Percentiles rank a stretch among this genome's conserved stretches.
Evolutionary conservation across 106 monocot genomes (phyloP).

Genomic region (Dioscorea zingiberensis): DNA sequence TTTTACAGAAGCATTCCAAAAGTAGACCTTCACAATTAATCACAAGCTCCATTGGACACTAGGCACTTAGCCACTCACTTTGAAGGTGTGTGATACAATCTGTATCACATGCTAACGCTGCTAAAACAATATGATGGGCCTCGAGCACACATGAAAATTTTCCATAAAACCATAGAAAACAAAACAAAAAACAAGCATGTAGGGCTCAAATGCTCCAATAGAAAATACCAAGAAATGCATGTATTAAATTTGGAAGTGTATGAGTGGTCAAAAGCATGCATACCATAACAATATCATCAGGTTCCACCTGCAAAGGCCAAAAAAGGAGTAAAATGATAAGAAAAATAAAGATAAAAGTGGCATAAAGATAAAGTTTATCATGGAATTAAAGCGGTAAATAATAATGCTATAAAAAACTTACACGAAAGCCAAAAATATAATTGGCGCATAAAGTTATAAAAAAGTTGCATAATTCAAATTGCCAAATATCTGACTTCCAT

Average conservation of each 20-base stretch:
- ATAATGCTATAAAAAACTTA: too few relatives aligned
- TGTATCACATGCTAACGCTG: too few relatives aligned
- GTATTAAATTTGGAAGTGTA: background rate
- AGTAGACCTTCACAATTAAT: too few relatives aligned
- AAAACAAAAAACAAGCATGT: background rate
- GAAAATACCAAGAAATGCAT: background rate
- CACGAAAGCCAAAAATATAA: background rate
- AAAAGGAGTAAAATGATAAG: background rate
- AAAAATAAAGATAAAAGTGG: too few relatives aligned
- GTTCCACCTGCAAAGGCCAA: constrained; percentile 79
- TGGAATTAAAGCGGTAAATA: too few relatives aligned
- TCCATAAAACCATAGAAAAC: background rate
- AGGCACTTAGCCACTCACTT: too few relatives aligned
- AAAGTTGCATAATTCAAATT: background rate
- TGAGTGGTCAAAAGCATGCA: constrained; percentile 6
- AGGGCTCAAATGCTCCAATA: background rate
- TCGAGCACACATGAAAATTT: background rate
- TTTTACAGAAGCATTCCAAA: background rate
- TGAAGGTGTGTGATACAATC: too few relatives aligned
- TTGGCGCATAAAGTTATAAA: background rate
- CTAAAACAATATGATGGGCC: too few relatives aligned
- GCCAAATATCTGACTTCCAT: too few relatives aligned
- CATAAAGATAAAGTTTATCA: too few relatives aligned
- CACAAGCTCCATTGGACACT: too few relatives aligned
- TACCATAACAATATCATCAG: constrained; percentile 99